Evolutionary conservation across 2,329 filamentous ascomycete genomes (phyloP), one percentile per base, ranked within the genome.

Genomic region (Aspergillus niger): DNA sequence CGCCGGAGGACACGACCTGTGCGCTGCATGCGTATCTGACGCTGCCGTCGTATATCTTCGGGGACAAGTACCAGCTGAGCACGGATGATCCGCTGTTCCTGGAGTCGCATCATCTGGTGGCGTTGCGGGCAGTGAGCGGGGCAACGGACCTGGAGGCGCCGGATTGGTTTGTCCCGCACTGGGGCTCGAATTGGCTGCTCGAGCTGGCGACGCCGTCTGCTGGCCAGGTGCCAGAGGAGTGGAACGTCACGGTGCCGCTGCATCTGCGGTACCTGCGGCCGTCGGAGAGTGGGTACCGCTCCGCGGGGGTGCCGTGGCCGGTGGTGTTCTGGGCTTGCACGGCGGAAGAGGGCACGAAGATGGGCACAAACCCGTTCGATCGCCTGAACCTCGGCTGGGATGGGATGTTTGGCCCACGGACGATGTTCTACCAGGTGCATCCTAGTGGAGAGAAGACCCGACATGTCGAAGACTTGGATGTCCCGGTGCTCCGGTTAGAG

Each of bases 111-210:
- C 91, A 96, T 70, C 83, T 97, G 20, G 81, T 83, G 2, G 80
- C 85, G 2, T 79, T 96, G 43, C 87, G 83, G 48, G 86, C 89
- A 64, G 83, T 91, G 13, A 87, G 87, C 26, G 85, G 90, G 11
- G 91, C 91, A 20, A 90, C 93, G 6, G 93, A 98, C 67, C 87
- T 98, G 56, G 94, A 98, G 79, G 92, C 92, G 0, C 94, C 94
- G 1, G 89, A 89, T 68, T 98, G 96, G 80, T 86, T 88, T 1
- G 83, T 92, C 30, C 72, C 83, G 6, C 76, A 82, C 32, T 97
- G 94, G 94, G 94, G 94, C 5, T 93, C 90, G 0, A 86, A 84
- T 15, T 82, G 92, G 15, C 82, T 97, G 4, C 77, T 97, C 20
- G 88, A 95, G 72, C 82, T 98, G 41, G 84, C 86, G 0, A 81